phyloP scores from a whole-genome alignment of 345 rosid genomes.

The Angophora floribunda region DNA sequence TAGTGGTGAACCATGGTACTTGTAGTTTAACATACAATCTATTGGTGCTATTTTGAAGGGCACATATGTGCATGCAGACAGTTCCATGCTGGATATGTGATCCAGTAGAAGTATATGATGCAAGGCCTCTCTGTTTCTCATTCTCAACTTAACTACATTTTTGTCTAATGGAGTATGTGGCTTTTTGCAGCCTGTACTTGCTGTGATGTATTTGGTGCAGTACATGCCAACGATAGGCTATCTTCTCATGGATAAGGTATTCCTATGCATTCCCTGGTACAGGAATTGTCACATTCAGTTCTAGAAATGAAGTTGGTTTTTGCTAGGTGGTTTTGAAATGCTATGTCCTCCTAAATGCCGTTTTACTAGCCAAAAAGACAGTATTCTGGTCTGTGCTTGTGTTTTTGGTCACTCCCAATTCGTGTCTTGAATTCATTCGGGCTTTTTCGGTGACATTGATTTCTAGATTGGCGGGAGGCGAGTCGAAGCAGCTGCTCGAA shows the following conservation, averaged over 20 bases:
- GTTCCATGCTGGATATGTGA: neutral
- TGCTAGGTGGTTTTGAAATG: neutral
- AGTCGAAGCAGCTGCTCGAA: constrained; percentile 64
- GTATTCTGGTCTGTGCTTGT: neutral
- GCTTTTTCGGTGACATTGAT: neutral
- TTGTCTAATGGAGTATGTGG: neutral
- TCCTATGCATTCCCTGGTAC: neutral
- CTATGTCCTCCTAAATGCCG: neutral
- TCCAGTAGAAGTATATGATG: neutral
- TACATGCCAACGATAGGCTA: constrained; percentile 78
- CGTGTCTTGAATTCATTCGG: neutral
- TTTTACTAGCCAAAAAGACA: neutral
- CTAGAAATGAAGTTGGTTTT: neutral
- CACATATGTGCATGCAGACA: neutral
- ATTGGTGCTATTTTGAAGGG: neutral
- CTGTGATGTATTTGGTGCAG: constrained; percentile 86
- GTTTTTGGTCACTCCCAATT: neutral
- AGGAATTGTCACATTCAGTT: neutral
- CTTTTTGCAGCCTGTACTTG: constrained; percentile 76
- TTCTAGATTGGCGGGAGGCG: constrained; percentile 69
- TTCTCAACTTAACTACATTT: neutral
- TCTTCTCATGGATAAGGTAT: constrained; percentile 96
- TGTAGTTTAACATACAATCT: neutral
- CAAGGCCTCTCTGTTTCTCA: neutral
- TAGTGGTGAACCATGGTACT: neutral